A percentile compares a stretch with the other conserved stretches of the same genome.
Evolutionary conservation across 2,329 filamentous ascomycete genomes (phyloP).

Genomic region (Nectriaceae sp.): DNA sequence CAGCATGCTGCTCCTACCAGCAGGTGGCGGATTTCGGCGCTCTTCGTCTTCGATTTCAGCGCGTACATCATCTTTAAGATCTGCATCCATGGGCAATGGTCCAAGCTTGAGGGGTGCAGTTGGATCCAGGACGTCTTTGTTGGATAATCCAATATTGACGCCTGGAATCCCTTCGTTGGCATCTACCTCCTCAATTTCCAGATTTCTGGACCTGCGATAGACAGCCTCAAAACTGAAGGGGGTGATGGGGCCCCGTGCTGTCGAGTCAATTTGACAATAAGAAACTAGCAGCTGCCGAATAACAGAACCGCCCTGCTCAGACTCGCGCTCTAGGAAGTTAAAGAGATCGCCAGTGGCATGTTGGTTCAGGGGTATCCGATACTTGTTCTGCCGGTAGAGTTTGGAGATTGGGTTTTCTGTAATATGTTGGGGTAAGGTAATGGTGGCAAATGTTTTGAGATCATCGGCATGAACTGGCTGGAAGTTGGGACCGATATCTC

Average conservation of each 20-base stretch:
- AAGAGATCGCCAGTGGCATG: conserved; percentile 82
- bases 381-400: conserved; percentile 83
- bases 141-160: conserved; percentile 61
- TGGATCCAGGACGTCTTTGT: conserved; percentile 61
- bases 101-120: conserved; percentile 70
- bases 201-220: conserved; percentile 56
- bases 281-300: conserved; percentile 72
- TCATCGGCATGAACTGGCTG: conserved; percentile 80
- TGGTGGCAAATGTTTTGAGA: conserved; percentile 70
- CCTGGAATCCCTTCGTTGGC: conserved; percentile 67
- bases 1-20: conserved; percentile 72
- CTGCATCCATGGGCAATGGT: conserved; percentile 78
- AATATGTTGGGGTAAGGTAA: conserved; percentile 78
- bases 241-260: conserved; percentile 62
- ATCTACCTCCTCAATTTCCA: conserved; percentile 64
- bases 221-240: conserved; percentile 65
- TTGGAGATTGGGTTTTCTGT: conserved; percentile 75
- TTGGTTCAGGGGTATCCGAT: conserved; percentile 85
- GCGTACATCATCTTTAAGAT: conserved; percentile 81
- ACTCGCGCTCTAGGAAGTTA: conserved; percentile 86
- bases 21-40: conserved; percentile 67
- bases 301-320: conserved; percentile 75
- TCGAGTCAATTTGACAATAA: conserved; percentile 59
- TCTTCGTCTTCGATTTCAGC: conserved; percentile 88
- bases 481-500: conserved; percentile 67